phyloP scores from a whole-genome alignment of 1,284 basidiomycete genomes.

The Tilletia horrida region DNA sequence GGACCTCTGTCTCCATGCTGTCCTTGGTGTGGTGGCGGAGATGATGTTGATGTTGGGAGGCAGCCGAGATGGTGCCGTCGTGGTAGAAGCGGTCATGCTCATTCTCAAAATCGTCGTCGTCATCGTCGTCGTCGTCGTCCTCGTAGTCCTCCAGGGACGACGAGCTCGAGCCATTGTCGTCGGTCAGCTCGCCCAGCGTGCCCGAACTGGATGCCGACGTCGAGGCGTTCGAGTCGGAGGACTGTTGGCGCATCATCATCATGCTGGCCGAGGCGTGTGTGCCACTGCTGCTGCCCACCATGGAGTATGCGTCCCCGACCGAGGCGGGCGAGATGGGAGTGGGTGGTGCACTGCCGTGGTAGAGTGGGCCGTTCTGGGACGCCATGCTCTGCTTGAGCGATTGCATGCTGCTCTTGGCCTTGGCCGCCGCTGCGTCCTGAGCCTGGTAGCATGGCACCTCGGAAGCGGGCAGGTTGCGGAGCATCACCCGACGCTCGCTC shows the following conservation, averaged over 20 bases:
- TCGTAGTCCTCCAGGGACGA: slow-evolving; percentile 50
- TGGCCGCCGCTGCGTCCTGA: slow-evolving; percentile 27
- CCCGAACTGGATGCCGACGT: slow-evolving; percentile 36
- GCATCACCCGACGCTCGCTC: slow-evolving; percentile 46
- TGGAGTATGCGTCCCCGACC: slow-evolving; percentile 25
- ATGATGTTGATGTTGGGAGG: slow-evolving; percentile 20
- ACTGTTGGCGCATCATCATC: slow-evolving; percentile 36
- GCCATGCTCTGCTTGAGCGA: slow-evolving; percentile 10
- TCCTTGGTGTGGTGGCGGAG: slow-evolving; percentile 22
- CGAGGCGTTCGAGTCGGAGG: slow-evolving; percentile 30
- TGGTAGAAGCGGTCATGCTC: slow-evolving; percentile 37
- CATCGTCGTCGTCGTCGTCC: slow-evolving; percentile 37
- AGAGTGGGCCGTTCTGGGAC: slow-evolving; percentile 9
- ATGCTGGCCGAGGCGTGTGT: slow-evolving; percentile 26
- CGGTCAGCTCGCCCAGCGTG: slow-evolving; percentile 50
- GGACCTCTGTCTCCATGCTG: slow-evolving; percentile 11
- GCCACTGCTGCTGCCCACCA: not conserved
- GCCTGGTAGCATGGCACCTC: slow-evolving; percentile 52
- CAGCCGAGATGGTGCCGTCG: slow-evolving; percentile 31
- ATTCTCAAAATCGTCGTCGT: slow-evolving; percentile 41
- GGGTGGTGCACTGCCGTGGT: slow-evolving; percentile 23
- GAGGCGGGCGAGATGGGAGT: slow-evolving; percentile 12
- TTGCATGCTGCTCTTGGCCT: slow-evolving; percentile 27
- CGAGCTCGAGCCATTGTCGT: slow-evolving; percentile 51
- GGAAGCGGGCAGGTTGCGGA: slow-evolving; percentile 46